A percentile compares a stretch with the other conserved stretches of the same genome.
Evolutionary conservation across 345 rosid species (phyloP).

Genomic region (Jatropha curcas): DNA sequence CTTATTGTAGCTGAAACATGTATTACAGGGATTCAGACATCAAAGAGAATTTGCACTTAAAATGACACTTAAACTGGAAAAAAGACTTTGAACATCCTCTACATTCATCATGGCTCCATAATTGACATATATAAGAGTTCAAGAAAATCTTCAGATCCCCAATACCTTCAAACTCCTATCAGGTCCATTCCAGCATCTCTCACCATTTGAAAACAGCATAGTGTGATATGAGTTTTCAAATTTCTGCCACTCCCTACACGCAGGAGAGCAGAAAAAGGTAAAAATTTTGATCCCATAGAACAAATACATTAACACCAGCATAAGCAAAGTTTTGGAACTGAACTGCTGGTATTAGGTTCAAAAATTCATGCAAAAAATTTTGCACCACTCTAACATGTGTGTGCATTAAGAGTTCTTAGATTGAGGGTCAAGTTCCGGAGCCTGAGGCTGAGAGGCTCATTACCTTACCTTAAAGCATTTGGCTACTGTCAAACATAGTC

Average conservation of each 20-base stretch:
- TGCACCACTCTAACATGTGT: neutral
- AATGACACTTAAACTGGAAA: neutral
- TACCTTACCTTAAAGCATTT: neutral
- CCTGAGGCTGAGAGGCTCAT: neutral
- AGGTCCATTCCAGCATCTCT: constrained; percentile 13
- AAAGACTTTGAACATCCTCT: neutral
- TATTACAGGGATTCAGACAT: neutral
- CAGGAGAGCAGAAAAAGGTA: constrained; percentile 1
- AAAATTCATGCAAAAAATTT: neutral
- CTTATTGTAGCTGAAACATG: neutral
- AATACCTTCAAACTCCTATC: constrained; percentile 6
- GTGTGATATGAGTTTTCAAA: constrained; percentile 8
- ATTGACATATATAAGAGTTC: neutral
- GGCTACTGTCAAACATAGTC: neutral
- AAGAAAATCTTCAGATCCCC: neutral
- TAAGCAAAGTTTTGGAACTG: neutral
- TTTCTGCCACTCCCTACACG: constrained; percentile 8
- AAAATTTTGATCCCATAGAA: neutral
- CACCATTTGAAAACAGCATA: constrained; percentile 8
- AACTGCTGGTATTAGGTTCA: neutral
- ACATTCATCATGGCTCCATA: neutral
- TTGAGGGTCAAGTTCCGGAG: neutral
- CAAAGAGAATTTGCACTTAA: neutral
- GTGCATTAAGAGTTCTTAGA: neutral
- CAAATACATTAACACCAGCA: neutral